Evolutionary conservation across 169 alveolate genomes (phyloP), one percentile per base, ranked within the genome.

Genomic region (Eimeria necatrix): DNA sequence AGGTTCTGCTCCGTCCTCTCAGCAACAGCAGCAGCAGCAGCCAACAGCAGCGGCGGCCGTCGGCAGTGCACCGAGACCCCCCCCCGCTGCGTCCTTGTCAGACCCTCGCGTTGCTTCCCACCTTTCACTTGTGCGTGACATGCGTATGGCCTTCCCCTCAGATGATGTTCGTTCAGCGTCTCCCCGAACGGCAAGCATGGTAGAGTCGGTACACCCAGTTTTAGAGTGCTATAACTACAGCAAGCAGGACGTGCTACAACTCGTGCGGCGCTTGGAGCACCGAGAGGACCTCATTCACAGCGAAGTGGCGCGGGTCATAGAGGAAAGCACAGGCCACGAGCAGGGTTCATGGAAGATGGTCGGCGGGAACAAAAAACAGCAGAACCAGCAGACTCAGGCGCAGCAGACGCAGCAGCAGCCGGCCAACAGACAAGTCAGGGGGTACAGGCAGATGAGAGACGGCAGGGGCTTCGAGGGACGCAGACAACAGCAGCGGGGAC

Each of bases 341-440:
- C 95, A 91, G 91, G 95, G 95, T 6, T 74, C 95, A 41, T 91
- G 95, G 95, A 83, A 91, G 71, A 83, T 91, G 81, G 95, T 91
- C 32, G 61, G 86, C 46, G 61, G 61, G 22, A 80, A 48, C 70
- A 73, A 76, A 18, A 73, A 88, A 26, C 94, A 70, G 88, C 94
- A 89, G 51, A 52, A 89, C 48, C 94, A 70, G 71, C 93, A 80
- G 88, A 64, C 4, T 24, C 87, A 76, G 46, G 70, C 24, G 18
- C 68, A 51, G 85, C 53, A 8, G n/a, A 14, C 18, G 53, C 59
- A 32, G 51, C 53, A 41, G 91, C 46, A 18, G 49, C 18, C 14
- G 4, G 46, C 46, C 48, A 52, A 26, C 32, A 64, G 76, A 61
- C 83, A 49, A 26, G 10, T 22, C 16, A 26, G 80, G 48, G 26